Base-by-base conservation (phyloP, 2,329 filamentous ascomycete species). In the Colletotrichum sp. region DNA sequence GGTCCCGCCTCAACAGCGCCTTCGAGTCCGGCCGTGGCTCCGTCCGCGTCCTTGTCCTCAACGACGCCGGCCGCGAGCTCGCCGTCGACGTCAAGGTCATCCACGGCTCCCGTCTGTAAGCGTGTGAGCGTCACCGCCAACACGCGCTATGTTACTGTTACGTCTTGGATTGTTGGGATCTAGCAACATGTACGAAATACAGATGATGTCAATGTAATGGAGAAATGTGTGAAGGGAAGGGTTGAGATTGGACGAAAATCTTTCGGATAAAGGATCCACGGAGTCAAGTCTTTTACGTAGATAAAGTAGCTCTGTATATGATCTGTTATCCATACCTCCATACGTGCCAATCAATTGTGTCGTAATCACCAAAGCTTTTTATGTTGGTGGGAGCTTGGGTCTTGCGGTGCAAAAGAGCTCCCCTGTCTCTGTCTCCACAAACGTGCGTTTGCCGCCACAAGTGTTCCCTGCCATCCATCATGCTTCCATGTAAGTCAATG, bases 31-130 rank as follows among this genome's bases (percentile, higher is more conserved):
- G 97, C 85, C 95, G 96, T 85, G 97, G 97, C 86, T 96, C 93
- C 85, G 94, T 99, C 84, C 95, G 97, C 81, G 96, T 98, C 83
- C 93, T 98, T 78, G 97, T 99, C 87, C 96, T 99, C 88, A 95
- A 93, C 87, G 97, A 99, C 87, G 91, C 94, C 82, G 96, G 96
- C 82, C 93, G 94, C 83, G 97, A 99, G 93, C 93, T 99, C 84
- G 96, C 94, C 82, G 97, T 99, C 81, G 97, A 99, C 92, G 97
- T 98, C 93, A 98, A 98, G 94, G 94, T 98, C 84, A 94, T 98
- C 85, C 97, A 99, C 89, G 92, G 91, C 84, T 93, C 91, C 80
- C 90, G 90, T 82, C 87, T 93, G 86, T 93, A 92, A 88, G 81
- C 77, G 77, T 72, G 76, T 72, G 44, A 48, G 44, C 44, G 44